Conservation (phyloP, 164 flowering plant genomes). For the Vitis amurensis region DNA sequence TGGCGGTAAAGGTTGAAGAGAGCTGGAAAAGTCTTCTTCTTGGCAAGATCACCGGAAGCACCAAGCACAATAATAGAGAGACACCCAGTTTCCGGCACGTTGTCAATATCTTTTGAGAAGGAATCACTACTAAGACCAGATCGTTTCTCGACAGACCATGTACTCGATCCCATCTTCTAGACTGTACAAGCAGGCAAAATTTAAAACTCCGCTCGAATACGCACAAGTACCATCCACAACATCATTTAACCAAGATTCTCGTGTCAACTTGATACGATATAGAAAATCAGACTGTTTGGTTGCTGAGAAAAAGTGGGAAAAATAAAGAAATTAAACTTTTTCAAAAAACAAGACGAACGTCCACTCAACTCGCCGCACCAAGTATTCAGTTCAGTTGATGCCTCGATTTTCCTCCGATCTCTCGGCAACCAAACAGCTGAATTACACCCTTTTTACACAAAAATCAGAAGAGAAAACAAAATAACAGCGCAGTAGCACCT, state of each 20-base stretch:
- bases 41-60: slow-evolving; percentile 99
- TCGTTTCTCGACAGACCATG: slow-evolving; percentile 53
- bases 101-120: slow-evolving; percentile 34
- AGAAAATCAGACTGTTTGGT: no score
- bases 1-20: slow-evolving; percentile 84
- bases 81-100: slow-evolving; percentile 65
- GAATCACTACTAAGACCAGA: slow-evolving; percentile 43
- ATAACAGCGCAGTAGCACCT: background rate
- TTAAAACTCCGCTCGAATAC: background rate
- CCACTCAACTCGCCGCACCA: no score
- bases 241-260: no score
- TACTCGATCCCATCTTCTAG: slow-evolving; percentile 38
- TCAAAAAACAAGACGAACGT: no score
- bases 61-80: slow-evolving; percentile 91
- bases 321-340: no score
- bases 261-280: no score
- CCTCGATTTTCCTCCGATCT: background rate
- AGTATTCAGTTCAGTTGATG: no score
- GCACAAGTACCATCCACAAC: background rate
- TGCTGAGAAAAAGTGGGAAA: no score
- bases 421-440: slow-evolving; percentile 1
- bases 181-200: background rate
- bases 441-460: background rate
- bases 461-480: background rate
- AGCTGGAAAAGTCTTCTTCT: slow-evolving; percentile 99